These are phyloP conservation scores for Chenopodium album DNA, from an alignment of 148 eudicot genomes.

Conservation along the genomic window DNA sequence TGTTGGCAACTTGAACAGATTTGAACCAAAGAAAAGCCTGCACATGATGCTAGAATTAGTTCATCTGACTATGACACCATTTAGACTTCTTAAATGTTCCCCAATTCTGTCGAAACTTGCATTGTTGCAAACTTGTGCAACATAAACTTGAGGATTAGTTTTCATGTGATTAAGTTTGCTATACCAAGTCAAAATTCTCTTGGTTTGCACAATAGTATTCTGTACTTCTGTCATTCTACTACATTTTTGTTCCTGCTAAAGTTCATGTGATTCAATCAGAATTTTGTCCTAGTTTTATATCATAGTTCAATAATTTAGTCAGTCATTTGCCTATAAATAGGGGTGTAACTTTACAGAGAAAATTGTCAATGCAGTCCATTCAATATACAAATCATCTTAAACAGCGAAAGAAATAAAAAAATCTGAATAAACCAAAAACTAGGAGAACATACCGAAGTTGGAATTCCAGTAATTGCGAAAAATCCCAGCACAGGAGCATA, in stretches of 20 bases:
- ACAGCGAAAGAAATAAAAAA: not conserved
- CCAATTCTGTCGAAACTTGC: not conserved
- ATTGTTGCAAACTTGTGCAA: not conserved
- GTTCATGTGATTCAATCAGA: not conserved
- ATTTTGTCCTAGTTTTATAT: not conserved
- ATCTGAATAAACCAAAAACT: not conserved
- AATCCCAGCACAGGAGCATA: constrained; percentile 93
- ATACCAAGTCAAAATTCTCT: not conserved
- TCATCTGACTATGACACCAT: not conserved
- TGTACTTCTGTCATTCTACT: not conserved
- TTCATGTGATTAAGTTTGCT: not conserved
- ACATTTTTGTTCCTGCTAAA: too few relatives aligned
- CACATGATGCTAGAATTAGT: constrained; percentile 10
- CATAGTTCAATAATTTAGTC: not conserved
- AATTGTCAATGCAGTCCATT: not conserved
- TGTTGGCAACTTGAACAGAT: constrained; percentile 86
- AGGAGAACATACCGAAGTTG: constrained; percentile 67
- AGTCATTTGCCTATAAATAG: not conserved
- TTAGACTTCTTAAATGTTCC: not conserved
- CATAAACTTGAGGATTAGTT: not conserved
- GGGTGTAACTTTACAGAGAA: not conserved
- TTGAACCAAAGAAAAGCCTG: constrained; percentile 95
- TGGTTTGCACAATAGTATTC: not conserved
- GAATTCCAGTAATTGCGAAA: constrained; percentile 83
- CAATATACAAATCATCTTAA: not conserved